Conservation (phyloP, 352 stramenopile genomes). For the Globisporangium nunn region DNA sequence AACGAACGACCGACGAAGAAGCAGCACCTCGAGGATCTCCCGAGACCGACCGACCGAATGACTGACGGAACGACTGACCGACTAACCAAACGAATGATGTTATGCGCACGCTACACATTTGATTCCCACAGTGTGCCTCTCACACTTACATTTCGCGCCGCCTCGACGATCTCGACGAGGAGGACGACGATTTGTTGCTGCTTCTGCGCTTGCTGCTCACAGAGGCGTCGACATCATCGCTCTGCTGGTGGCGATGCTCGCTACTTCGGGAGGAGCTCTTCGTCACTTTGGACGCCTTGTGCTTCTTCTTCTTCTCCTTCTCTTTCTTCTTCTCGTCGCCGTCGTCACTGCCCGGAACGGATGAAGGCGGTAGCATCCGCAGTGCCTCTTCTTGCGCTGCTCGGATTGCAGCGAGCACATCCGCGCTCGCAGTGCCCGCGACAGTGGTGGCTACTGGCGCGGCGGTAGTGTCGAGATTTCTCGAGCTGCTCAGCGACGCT, state of each 20-base stretch:
- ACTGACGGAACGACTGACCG: too few relatives aligned
- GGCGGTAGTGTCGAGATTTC: constrained; percentile 1
- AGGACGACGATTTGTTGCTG: background rate
- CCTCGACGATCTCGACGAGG: background rate
- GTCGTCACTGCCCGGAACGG: background rate
- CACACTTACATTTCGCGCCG: background rate
- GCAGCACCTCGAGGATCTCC: too few relatives aligned
- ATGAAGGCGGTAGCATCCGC: constrained; percentile 38
- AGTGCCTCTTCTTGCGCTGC: constrained; percentile 57
- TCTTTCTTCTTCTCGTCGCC: background rate
- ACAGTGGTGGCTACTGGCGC: background rate
- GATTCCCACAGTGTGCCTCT: background rate
- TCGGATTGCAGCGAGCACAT: constrained; percentile 65
- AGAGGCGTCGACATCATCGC: background rate
- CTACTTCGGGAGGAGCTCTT: background rate
- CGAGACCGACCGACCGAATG: too few relatives aligned
- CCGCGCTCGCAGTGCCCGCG: constrained; percentile 15
- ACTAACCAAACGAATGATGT: too few relatives aligned
- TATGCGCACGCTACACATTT: too few relatives aligned
- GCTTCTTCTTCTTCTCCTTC: background rate
- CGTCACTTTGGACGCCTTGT: background rate
- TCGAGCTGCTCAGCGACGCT: constrained; percentile 13
- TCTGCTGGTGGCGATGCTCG: background rate
- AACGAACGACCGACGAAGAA: too few relatives aligned
- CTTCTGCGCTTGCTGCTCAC: background rate